These are phyloP conservation scores for Aureoboletus auriporus DNA, from an alignment of 768 basidiomycete species.

Conservation along the genomic window DNA sequence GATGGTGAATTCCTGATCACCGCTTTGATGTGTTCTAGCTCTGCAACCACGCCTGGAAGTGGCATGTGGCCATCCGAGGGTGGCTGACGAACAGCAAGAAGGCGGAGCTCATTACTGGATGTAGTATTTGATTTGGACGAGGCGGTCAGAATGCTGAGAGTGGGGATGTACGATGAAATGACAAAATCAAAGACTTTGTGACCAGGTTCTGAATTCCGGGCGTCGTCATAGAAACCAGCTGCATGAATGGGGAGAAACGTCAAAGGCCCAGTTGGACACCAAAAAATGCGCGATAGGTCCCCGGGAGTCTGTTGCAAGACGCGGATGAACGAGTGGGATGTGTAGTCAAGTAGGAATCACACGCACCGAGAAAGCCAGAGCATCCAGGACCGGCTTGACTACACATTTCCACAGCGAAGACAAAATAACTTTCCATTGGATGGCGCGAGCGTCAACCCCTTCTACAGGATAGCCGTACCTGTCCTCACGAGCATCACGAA, in stretches of 20 bases:
- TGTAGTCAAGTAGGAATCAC: too few relatives aligned
- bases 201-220: neutral
- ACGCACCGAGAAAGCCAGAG: slow-evolving; percentile 2
- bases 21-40: too few relatives aligned
- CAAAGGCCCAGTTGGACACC: slow-evolving; percentile 1
- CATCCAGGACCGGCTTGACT: slow-evolving; percentile 3
- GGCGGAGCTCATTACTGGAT: too few relatives aligned
- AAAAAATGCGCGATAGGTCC: neutral
- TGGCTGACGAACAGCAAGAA: too few relatives aligned
- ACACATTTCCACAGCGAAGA: slow-evolving; percentile 5
- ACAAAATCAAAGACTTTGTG: slow-evolving; percentile 1
- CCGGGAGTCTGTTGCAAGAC: neutral
- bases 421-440: neutral
- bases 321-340: neutral
- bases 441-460: neutral
- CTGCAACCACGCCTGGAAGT: too few relatives aligned
- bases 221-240: neutral
- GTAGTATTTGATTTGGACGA: too few relatives aligned
- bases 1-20: neutral
- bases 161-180: slow-evolving; percentile 26
- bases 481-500: neutral
- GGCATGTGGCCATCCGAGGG: too few relatives aligned
- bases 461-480: too few relatives aligned
- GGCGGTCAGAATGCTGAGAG: slow-evolving; percentile 16
- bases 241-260: slow-evolving; percentile 1